phyloP scores from a whole-genome alignment of 257 asterid genomes.

The Nicotiana sylvestris region DNA sequence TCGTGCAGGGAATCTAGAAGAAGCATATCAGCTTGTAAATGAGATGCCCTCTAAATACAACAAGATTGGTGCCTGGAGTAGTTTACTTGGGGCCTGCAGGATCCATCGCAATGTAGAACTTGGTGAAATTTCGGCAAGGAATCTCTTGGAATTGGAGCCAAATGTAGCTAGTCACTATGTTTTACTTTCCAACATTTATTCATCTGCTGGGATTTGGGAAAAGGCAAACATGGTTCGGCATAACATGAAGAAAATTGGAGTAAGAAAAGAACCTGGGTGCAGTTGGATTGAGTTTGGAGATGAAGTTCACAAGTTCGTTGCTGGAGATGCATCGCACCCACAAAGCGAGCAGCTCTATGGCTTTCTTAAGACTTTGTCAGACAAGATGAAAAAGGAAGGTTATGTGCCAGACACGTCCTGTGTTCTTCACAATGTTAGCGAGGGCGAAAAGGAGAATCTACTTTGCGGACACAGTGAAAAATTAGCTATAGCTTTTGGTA shows the following conservation, averaged over 20 bases:
- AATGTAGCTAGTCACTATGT: conserved; percentile 80
- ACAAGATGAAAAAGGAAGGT: conserved; percentile 65
- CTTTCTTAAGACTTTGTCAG: conserved; percentile 39
- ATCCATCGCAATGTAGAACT: conserved; percentile 63
- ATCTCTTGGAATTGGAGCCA: conserved; percentile 64
- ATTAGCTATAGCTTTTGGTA: conserved; percentile 80
- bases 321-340: conserved; percentile 66
- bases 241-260: conserved; percentile 63
- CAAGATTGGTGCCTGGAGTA: conserved; percentile 77
- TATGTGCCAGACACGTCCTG: conserved; percentile 80
- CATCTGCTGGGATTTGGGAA: conserved; percentile 73
- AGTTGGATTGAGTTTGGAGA: conserved; percentile 74
- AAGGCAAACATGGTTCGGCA: conserved; percentile 55
- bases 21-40: conserved; percentile 51
- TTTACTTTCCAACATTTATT: conserved; percentile 68
- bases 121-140: conserved; percentile 64
- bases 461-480: conserved; percentile 88
- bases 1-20: conserved; percentile 71
- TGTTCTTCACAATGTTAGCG: conserved; percentile 80
- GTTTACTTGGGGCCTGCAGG: conserved; percentile 76
- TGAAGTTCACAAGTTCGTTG: conserved; percentile 69
- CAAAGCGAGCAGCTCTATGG: conserved; percentile 53
- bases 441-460: conserved; percentile 65
- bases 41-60: conserved; percentile 45
- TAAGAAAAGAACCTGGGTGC: conserved; percentile 79